phyloP scores from a whole-genome alignment of 176 grass and related monocot genomes.

The sorghum (Sorghum bicolor) region DNA sequence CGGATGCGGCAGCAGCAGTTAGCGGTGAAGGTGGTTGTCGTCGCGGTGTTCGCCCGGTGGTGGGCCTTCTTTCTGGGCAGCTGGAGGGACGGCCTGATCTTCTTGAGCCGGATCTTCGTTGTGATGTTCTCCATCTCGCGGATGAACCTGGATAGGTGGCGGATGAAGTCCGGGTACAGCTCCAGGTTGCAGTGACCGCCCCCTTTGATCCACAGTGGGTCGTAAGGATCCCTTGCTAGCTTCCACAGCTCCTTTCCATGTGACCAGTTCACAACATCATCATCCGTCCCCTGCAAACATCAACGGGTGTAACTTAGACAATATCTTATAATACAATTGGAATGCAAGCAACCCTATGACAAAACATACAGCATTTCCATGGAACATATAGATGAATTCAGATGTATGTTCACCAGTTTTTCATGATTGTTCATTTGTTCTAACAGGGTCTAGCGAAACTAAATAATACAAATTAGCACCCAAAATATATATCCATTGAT shows the following conservation, averaged over 20 bases:
- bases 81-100: slow-evolving; percentile 71
- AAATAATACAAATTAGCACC: not conserved
- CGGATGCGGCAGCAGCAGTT: slow-evolving; percentile 82
- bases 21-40: slow-evolving; percentile 72
- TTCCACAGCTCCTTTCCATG: slow-evolving; percentile 93
- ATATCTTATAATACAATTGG: not conserved
- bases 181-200: slow-evolving; percentile 99
- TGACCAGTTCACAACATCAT: slow-evolving; percentile 91
- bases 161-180: slow-evolving; percentile 91
- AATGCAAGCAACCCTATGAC: not conserved
- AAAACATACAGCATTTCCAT: not conserved
- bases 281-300: slow-evolving; percentile 79
- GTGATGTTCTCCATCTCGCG: slow-evolving; percentile 78
- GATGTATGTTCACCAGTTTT: not conserved
- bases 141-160: slow-evolving; percentile 85
- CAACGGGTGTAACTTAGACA: not conserved
- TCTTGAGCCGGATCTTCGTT: slow-evolving; percentile 68
- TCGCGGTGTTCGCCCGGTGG: slow-evolving; percentile 28
- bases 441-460: not conserved
- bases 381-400: not conserved
- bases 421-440: not conserved
- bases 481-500: not conserved
- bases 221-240: slow-evolving; percentile 81
- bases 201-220: slow-evolving; percentile 98
- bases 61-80: slow-evolving; percentile 27